Conservation (phyloP, 805 yeast species). For the Yarrowia sp. region DNA sequence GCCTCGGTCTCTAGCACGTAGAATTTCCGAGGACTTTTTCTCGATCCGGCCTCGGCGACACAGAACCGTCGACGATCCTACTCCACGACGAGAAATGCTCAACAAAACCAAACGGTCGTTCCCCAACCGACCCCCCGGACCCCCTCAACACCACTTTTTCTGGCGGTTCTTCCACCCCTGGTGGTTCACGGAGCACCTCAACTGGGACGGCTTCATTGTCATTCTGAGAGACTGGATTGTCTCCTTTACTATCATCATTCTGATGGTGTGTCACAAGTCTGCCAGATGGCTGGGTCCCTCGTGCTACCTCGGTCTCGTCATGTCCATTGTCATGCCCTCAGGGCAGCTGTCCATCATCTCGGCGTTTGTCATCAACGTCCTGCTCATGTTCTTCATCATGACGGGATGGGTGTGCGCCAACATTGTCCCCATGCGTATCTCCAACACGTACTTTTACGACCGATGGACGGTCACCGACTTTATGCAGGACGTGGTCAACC, state of each 20-base stretch:
- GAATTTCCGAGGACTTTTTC: conserved; percentile 20
- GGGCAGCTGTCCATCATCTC: conserved; percentile 26
- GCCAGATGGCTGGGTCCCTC: conserved; percentile 33
- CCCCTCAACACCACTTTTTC: conserved; percentile 7
- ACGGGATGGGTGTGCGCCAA: conserved; percentile 38
- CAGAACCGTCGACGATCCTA: conserved; percentile 14
- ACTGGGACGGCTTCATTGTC: conserved; percentile 14
- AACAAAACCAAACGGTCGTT: conserved; percentile 16
- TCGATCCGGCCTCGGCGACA: conserved; percentile 7
- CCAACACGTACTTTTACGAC: conserved; percentile 29
- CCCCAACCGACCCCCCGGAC: conserved; percentile 30
- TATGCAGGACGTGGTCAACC: conserved; percentile 5
- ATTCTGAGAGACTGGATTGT: conserved; percentile 18
- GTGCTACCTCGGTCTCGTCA: conserved; percentile 14
- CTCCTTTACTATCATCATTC: conserved; percentile 6
- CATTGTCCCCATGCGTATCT: conserved; percentile 24
- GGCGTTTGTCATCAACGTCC: conserved; percentile 20
- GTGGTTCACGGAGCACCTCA: conserved; percentile 26
- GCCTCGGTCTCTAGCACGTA: conserved; percentile 21
- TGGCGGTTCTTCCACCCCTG: conserved; percentile 27
- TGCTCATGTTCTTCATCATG: conserved; percentile 33
- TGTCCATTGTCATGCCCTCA: conserved; percentile 26
- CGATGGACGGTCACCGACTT: conserved; percentile 42
- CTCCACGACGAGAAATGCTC: conserved; percentile 27
- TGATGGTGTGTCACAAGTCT: conserved; percentile 3